These are phyloP conservation scores for Mesotaenium endlicherianum DNA, from an alignment of 139 green algal species.

Conservation along the genomic window DNA sequence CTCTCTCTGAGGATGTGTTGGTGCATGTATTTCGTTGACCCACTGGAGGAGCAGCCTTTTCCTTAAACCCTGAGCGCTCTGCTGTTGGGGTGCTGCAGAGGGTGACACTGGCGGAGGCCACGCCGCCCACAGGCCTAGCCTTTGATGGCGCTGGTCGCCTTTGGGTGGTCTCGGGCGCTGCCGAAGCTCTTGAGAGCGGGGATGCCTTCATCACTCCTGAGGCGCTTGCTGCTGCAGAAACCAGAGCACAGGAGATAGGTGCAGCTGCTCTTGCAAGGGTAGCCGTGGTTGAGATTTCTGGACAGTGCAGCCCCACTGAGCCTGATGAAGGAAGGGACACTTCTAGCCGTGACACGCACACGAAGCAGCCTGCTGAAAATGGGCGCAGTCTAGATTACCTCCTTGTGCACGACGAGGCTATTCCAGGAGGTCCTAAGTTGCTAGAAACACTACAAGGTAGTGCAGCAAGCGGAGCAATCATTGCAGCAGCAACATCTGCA, in stretches of 20 bases:
- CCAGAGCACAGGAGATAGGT: neutral
- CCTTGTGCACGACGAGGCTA: neutral
- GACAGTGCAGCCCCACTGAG: neutral
- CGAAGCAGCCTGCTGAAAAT: too few relatives aligned
- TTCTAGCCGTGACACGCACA: too few relatives aligned
- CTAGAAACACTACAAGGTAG: slow-evolving; percentile 12
- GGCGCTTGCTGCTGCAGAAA: neutral
- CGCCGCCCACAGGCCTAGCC: slow-evolving; percentile 55
- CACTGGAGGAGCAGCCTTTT: too few relatives aligned
- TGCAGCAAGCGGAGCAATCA: neutral
- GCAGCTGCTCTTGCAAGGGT: neutral
- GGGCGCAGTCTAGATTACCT: too few relatives aligned
- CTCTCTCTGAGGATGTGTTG: too few relatives aligned
- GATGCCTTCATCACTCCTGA: slow-evolving; percentile 22
- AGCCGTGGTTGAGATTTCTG: neutral
- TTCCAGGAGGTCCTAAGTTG: slow-evolving; percentile 5
- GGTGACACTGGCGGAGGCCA: slow-evolving; percentile 53
- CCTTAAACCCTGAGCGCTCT: too few relatives aligned
- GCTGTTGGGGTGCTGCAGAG: slow-evolving; percentile 36
- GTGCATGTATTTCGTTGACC: too few relatives aligned
- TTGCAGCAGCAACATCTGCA: slow-evolving; percentile 2
- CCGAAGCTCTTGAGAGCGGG: slow-evolving; percentile 6
- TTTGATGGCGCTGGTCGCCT: slow-evolving; percentile 58
- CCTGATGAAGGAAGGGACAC: neutral
- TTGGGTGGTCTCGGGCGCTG: slow-evolving; percentile 56